These are phyloP conservation scores for Hirschioporus abietinus DNA, from an alignment of 768 basidiomycete genomes.

Conservation along the genomic window DNA sequence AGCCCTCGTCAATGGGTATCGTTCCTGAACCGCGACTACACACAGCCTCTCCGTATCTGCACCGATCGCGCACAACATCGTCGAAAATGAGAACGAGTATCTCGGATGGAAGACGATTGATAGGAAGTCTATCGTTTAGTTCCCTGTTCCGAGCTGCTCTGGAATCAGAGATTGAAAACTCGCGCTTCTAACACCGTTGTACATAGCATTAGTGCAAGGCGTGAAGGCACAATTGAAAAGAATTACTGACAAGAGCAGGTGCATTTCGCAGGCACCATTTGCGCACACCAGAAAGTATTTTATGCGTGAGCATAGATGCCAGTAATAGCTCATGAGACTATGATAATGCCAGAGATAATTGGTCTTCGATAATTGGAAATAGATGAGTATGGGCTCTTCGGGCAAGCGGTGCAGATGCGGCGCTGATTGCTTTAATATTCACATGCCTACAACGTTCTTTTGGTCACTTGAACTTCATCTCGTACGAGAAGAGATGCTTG, in stretches of 20 bases:
- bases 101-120: background rate
- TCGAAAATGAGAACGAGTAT: background rate
- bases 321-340: too few species aligned
- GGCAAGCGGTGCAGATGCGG: background rate
- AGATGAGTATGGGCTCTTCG: background rate
- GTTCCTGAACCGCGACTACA: background rate
- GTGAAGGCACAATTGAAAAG: too few species aligned
- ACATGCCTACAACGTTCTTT: background rate
- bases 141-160: too few species aligned
- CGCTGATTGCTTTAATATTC: slow-evolving; percentile 1
- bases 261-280: too few species aligned
- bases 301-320: too few species aligned
- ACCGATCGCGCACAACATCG: background rate
- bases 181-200: too few species aligned
- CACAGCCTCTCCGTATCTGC: background rate
- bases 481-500: background rate
- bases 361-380: background rate
- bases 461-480: background rate
- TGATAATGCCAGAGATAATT: too few species aligned
- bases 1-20: background rate
- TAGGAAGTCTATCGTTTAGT: too few species aligned
- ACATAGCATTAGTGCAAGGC: too few species aligned
- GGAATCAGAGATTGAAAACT: too few species aligned
- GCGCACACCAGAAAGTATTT: too few species aligned
- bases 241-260: too few species aligned